These are phyloP conservation scores for Globisporangium solare DNA, from an alignment of 352 stramenopile species.

Conservation along the genomic window DNA sequence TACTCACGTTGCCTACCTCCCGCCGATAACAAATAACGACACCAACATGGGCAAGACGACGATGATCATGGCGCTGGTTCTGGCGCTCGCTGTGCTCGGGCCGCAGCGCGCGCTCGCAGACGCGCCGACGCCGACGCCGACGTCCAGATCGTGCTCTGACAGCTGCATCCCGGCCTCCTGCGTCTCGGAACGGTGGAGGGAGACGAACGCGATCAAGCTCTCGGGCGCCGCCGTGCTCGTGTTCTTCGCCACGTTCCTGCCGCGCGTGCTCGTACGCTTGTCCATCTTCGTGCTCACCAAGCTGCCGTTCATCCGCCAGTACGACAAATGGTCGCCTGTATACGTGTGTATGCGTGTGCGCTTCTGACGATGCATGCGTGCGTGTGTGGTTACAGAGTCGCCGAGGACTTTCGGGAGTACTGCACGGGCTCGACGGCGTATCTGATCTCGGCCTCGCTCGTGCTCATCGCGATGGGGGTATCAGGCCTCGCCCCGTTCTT, in stretches of 20 bases:
- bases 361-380: neutral
- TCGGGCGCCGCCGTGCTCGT: constrained; percentile 66
- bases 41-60: neutral
- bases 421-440: constrained; percentile 80
- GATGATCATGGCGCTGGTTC: neutral
- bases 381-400: constrained; percentile 4
- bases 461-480: constrained; percentile 53
- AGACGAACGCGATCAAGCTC: constrained; percentile 30
- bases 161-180: constrained; percentile 44
- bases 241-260: constrained; percentile 86
- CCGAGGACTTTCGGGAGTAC: constrained; percentile 75
- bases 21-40: neutral
- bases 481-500: constrained; percentile 61
- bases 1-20: neutral
- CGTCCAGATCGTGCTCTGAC: constrained; percentile 16
- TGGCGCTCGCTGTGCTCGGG: neutral
- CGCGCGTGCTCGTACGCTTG: constrained; percentile 75
- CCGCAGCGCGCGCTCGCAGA: neutral
- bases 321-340: constrained; percentile 9
- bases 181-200: constrained; percentile 55
- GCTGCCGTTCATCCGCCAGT: constrained; percentile 82
- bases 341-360: neutral
- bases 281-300: constrained; percentile 86
- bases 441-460: constrained; percentile 77
- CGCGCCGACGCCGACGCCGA: too few species aligned